Evolutionary conservation across 176 grass and related monocot species (phyloP), one percentile per base, ranked within the genome.

Genomic region (Musa schizocarpa): DNA sequence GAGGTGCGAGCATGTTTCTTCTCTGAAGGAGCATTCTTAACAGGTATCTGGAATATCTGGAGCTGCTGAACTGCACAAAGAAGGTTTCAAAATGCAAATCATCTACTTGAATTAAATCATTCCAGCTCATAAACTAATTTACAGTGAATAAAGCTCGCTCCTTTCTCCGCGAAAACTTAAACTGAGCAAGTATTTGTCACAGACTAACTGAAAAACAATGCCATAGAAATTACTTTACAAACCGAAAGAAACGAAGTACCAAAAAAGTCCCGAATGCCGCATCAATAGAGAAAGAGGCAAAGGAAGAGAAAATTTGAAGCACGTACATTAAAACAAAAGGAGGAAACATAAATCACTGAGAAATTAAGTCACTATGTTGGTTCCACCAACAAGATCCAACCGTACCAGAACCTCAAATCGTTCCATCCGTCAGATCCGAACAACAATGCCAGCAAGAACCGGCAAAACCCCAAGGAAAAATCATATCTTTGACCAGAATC

Each of bases 11-110:
- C 72, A 63, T 87, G 85, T 78, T 98, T 98, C 84, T 79, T 87
- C 50, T 93, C 90, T 27, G 74, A 25, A 54, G 56, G 75, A 76
- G 84, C 71, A 62, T 85, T 85, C 79, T 94, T 98, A 65, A 65
- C 76, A 68, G 90, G 81, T 56, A 88, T 69, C 76, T 97, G 93
- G 51, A 98, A 89, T 73, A 98, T 80, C 51, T 98, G 95, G 65
- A 98, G 86, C 81, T 94, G 90, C 48, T 98, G 95, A 87, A 93
- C 95, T 98, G 90, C 71, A 57, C 24, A 27, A 65, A 78, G 55
- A 65, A 71, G 81, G n/a, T 52, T 52, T 14, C 51, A 43, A 63
- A 78, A 52, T 78, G 58, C 14, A 77, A 50, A 62, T 50, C n/a
- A 50, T 11, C 57, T 11, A 21, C 54, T 48, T 17, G 16, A 43